A percentile compares a stretch with the other conserved stretches of the same genome.
Conservation (phyloP, 176 grass and related monocot species). For the Alopecurus myosuroides region DNA sequence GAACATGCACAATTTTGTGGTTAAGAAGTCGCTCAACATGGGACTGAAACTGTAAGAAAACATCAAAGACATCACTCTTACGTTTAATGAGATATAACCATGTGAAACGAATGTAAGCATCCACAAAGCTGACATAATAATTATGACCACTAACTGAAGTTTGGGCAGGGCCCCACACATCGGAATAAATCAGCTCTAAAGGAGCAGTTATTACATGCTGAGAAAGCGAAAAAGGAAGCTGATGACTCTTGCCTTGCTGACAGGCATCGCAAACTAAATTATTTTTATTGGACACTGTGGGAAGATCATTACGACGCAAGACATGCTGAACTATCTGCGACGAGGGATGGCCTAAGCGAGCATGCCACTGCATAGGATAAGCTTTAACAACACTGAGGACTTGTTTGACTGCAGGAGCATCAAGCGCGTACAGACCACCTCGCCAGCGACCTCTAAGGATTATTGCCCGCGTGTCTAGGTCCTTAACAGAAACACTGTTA, state of each 20-base stretch:
- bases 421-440: neutral
- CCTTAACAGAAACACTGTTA: neutral
- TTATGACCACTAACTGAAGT: neutral
- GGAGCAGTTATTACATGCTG: neutral
- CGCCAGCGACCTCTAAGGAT: neutral
- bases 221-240: neutral
- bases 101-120: neutral
- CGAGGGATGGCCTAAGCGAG: too few species aligned
- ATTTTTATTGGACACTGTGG: neutral
- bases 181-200: neutral
- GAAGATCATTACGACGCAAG: neutral
- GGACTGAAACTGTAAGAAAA: neutral
- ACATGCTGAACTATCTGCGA: neutral
- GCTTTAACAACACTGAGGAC: neutral
- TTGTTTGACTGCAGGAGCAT: neutral
- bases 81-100: neutral
- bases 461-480: too few species aligned
- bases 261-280: neutral
- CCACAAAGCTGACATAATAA: neutral
- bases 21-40: neutral
- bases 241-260: neutral
- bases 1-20: neutral
- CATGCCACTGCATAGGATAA: neutral
- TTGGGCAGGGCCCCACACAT: neutral
- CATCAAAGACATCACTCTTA: neutral